Percentiles rank a stretch among this genome's conserved stretches.
These are phyloP conservation scores for Tubosaeta brunneosetosa DNA, from an alignment of 768 basidiomycete genomes.

Conservation along the genomic window DNA sequence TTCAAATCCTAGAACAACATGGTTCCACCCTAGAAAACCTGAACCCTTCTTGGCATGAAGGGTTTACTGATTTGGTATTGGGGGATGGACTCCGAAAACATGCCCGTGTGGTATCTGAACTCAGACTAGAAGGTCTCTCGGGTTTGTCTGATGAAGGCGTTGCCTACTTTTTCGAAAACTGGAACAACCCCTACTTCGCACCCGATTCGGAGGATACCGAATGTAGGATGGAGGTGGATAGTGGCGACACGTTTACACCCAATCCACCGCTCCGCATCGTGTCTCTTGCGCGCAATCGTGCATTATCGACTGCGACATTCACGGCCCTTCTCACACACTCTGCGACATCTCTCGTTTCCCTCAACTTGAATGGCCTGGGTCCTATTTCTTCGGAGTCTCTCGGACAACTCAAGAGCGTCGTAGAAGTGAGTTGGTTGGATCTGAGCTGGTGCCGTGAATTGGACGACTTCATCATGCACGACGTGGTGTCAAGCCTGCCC, in stretches of 20 bases:
- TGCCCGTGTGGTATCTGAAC: conserved; percentile 41
- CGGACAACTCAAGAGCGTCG: conserved; percentile 31
- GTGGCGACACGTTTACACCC: conserved; percentile 9
- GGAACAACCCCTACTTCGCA: conserved; percentile 31
- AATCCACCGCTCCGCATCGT: conserved; percentile 49
- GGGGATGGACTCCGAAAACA: conserved; percentile 53
- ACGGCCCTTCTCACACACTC: conserved; percentile 64
- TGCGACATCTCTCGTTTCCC: conserved; percentile 46
- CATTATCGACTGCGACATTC: conserved; percentile 52
- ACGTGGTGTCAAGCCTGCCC: conserved; percentile 46
- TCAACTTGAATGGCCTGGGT: conserved; percentile 80
- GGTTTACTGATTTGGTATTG: conserved; percentile 59
- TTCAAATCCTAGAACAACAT: conserved; percentile 49
- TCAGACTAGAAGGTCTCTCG: conserved; percentile 53
- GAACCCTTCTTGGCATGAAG: conserved; percentile 65
- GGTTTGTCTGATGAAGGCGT: conserved; percentile 70
- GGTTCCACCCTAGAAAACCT: conserved; percentile 56
- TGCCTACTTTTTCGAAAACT: conserved; percentile 58
- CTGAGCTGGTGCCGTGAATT: conserved; percentile 81
- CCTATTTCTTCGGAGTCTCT: conserved; percentile 49
- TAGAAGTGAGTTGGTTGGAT: conserved; percentile 57
- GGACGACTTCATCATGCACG: conserved; percentile 79
- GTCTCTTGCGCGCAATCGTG: conserved; percentile 61
- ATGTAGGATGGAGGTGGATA: conserved; percentile 20
- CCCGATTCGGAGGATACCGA: conserved; percentile 11